Evolutionary conservation across 2,329 filamentous ascomycete species (phyloP), one percentile per base, ranked within the genome.

Genomic region (Fusarium luffae): DNA sequence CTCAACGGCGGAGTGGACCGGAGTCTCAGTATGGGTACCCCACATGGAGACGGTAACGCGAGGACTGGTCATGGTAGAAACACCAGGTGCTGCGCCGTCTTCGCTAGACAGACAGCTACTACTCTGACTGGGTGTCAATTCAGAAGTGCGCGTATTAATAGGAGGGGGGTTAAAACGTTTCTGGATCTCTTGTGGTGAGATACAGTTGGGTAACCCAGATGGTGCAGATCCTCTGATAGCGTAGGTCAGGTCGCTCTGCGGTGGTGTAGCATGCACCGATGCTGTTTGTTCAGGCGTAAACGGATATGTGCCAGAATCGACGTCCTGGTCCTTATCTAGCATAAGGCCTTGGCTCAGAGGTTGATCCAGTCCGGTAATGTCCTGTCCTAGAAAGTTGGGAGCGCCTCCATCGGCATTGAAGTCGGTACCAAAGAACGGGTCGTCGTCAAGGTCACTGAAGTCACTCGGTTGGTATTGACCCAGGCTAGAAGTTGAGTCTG

Each of bases 11-110:
- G 80, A 77, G 51, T 81, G 81, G 14, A 81, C 72, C 1, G 78
- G 77, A 23, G 73, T 75, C 37, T 74, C 75, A 43, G 77, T 80
- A 57, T 81, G 85, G 64, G 80, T 82, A 47, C 83, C 85, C 84
- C 85, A 89, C 66, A 86, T 79, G 2, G 87, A 89, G 49, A 89
- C 85, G 8, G 83, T 87, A 21, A 89, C 85, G 28, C 82, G 82
- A 9, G 87, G 86, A 72, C 87, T 88, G 32, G 80, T 76, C 82
- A 85, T 86, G 55, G 78, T 72, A 51, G 79, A 72, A 11, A 79
- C 72, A 46, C 77, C 76, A 4, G 81, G 79, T 6, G 77, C 81
- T 37, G 82, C 71, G 43, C 80, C 81, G 73, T 86, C 85, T 72
- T 87, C 85, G 63, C 84, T 86, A 6, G 86, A 85, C 55, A 79